Evolutionary conservation across 1,284 basidiomycete species (phyloP), one percentile per base, ranked within the genome.

Genomic region (Pascua guehoae): DNA sequence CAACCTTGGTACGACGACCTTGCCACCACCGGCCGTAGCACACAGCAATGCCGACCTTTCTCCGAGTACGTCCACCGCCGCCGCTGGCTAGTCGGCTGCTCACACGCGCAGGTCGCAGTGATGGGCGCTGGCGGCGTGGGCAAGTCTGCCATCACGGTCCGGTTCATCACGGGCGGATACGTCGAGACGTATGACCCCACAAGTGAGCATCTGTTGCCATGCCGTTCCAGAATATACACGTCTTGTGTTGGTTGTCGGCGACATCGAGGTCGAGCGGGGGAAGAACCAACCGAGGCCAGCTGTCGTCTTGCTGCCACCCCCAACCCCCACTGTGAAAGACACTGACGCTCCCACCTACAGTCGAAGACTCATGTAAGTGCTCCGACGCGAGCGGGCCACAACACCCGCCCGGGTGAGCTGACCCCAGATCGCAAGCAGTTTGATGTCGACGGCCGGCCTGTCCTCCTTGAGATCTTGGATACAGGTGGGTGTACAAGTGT

Each of bases 51-150:
- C 24, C 24, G 24, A 4, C 24, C 24, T n/a, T 16, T 5, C 32
- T 15, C 8, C 32, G 46, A 8, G 45, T 46, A 24, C 8, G 17
- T 47, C 47, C 8, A 41, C 40, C n/a, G 40, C 39, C 39, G 39
- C 4, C 12, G 40, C 40, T 41, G 40, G 40, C 12, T n/a, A n/a
- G 40, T 41, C 8, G 4, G 40, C 8, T n/a, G 8, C 8, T 41
- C 4, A 41, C 24, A 4, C 4, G 24, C 24, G 15, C 53, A 70
- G 67, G 63, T 63, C 45, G 68, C 66, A 2, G 67, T 72, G 9
- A 65, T 72, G 65, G 69, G 71, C n/a, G 58, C 65, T 8, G 69
- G 70, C 43, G 72, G 72, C 12, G 71, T 74, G 8, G 72, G 72
- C 9, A 74, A 74, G 58, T 60, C 58, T 9, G 65, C 70, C 11